Evolutionary conservation across 2,329 filamentous ascomycete genomes (phyloP).

Genomic region (Hymenoscyphus fraxineus): DNA sequence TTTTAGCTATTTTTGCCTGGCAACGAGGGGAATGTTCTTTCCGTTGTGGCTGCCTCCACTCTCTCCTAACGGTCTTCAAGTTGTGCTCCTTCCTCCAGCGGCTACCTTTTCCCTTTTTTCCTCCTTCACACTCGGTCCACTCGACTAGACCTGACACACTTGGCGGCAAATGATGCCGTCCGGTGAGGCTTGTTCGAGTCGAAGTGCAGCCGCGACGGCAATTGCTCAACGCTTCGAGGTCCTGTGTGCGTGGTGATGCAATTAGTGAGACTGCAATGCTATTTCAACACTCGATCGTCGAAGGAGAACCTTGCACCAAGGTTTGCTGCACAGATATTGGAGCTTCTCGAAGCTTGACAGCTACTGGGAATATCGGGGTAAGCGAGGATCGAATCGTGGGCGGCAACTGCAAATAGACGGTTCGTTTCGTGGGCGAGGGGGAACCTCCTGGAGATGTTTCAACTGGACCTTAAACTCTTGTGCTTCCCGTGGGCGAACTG

Average conservation of each 20-base stretch:
- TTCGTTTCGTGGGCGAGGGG: background rate
- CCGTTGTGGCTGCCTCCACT: background rate
- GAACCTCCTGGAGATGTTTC: background rate
- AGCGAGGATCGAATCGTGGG: background rate
- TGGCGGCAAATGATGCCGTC: background rate
- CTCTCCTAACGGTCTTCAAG: background rate
- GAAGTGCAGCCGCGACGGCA: background rate
- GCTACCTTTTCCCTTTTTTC: background rate
- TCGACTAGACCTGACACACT: background rate
- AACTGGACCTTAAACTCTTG: background rate
- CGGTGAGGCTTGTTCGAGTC: background rate
- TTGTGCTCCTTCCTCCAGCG: background rate
- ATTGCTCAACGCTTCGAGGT: background rate
- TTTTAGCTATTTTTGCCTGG: slow-evolving; percentile 1
- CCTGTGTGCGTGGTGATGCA: background rate
- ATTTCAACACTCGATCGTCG: background rate
- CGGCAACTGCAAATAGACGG: background rate
- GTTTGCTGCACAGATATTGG: background rate
- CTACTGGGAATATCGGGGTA: background rate
- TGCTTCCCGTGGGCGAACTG: background rate
- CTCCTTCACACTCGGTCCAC: slow-evolving; percentile 1
- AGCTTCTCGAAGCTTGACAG: background rate
- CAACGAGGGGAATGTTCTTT: slow-evolving; percentile 5
- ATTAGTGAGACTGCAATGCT: background rate
- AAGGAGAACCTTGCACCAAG: background rate